Percentiles rank a stretch among this genome's conserved stretches.
Evolutionary conservation across 2,329 filamentous ascomycete genomes (phyloP).

Genomic region (Coniochaeta pulveracea): DNA sequence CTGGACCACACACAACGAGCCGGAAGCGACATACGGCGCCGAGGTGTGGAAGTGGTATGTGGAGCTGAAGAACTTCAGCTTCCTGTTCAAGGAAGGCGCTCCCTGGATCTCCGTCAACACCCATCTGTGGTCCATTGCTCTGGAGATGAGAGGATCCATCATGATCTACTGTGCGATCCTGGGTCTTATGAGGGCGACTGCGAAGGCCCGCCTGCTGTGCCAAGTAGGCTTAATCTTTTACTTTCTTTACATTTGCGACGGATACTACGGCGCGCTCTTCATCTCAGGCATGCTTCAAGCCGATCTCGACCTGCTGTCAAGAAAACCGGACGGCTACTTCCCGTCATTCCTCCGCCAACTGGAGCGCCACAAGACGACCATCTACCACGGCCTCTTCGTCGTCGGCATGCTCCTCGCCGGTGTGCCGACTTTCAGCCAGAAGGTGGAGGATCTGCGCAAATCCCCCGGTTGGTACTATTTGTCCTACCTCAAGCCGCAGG

Average conservation of each 20-base stretch:
- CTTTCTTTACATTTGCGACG: conserved; percentile 58
- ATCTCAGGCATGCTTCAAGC: conserved; percentile 48
- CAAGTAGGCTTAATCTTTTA: conserved; percentile 45
- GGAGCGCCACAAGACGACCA: conserved; percentile 33
- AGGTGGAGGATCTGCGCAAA: conserved; percentile 35
- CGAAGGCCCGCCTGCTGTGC: conserved; percentile 41
- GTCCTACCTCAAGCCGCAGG: conserved; percentile 52
- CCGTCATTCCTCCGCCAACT: conserved; percentile 35
- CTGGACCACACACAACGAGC: conserved; percentile 25
- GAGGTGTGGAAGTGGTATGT: conserved; percentile 38
- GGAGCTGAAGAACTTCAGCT: conserved; percentile 60
- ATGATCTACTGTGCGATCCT: conserved; percentile 46
- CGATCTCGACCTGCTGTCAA: conserved; percentile 46
- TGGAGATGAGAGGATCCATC: conserved; percentile 54
- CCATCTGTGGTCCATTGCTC: conserved; percentile 53
- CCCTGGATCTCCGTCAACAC: conserved; percentile 47
- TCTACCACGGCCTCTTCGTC: conserved; percentile 41
- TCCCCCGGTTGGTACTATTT: conserved; percentile 51
- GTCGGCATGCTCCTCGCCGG: conserved; percentile 47
- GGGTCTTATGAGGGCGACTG: conserved; percentile 44
- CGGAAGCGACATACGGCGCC: conserved; percentile 27
- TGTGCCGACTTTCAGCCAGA: conserved; percentile 38
- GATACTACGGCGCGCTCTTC: conserved; percentile 50
- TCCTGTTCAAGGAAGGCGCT: conserved; percentile 46
- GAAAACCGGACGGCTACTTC: conserved; percentile 27